Percentiles rank a stretch among this genome's conserved stretches.
Evolutionary conservation across 1,284 basidiomycete species (phyloP).

Genomic region (Ustilago cynodontis): DNA sequence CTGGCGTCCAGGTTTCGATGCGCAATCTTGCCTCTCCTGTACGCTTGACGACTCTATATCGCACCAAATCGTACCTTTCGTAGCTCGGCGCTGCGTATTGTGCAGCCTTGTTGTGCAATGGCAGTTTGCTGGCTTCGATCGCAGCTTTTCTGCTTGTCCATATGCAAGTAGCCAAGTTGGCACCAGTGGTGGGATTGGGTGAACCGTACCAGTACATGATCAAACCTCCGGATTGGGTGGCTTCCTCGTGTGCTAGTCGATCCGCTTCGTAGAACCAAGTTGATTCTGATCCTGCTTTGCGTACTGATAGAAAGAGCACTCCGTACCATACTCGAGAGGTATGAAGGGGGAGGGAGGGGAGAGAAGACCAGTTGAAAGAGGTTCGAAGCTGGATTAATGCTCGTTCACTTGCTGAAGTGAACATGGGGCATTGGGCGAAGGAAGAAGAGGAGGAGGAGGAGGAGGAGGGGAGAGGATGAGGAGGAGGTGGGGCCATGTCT

Average conservation of each 20-base stretch:
- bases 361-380: conserved; percentile 58
- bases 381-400: conserved; percentile 21
- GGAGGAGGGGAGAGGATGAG: conserved; percentile 34
- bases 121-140: conserved; percentile 38
- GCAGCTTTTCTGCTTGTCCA: conserved; percentile 57
- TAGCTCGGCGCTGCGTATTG: conserved; percentile 48
- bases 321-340: conserved; percentile 56
- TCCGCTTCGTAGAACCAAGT: conserved; percentile 59
- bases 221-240: conserved; percentile 55
- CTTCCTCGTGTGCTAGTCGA: conserved; percentile 61
- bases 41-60: conserved; percentile 54
- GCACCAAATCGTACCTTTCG: conserved; percentile 50
- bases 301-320: conserved; percentile 59
- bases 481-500: conserved; percentile 14
- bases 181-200: conserved; percentile 50
- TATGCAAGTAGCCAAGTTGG: conserved; percentile 65
- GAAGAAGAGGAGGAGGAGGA: background rate
- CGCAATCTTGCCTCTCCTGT: conserved; percentile 27
- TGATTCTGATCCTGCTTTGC: conserved; percentile 42
- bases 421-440: conserved; percentile 41
- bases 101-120: conserved; percentile 52
- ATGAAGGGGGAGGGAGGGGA: conserved; percentile 30
- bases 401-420: conserved; percentile 24
- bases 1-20: conserved; percentile 49
- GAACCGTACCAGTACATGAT: conserved; percentile 66